Evolutionary conservation across 352 stramenopile species (phyloP).

Genomic region (Globisporangium polare): DNA sequence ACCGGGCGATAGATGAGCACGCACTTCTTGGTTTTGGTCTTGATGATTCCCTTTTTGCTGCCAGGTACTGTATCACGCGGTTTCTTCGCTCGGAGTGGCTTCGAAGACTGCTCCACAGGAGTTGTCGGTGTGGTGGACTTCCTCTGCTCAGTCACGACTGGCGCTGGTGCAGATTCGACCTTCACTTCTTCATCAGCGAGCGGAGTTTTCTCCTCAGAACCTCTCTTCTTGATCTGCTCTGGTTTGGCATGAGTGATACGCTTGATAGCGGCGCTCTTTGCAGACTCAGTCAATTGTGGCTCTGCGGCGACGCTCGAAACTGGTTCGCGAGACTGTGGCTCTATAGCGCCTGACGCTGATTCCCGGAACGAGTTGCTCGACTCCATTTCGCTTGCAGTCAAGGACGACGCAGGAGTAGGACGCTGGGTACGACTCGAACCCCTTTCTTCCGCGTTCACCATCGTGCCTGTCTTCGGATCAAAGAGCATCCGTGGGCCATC

Average conservation of each 20-base stretch:
- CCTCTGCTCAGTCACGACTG: background rate
- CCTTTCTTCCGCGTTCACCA: constrained; percentile 41
- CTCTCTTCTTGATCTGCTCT: background rate
- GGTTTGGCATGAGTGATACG: background rate
- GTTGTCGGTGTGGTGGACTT: background rate
- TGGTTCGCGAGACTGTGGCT: background rate
- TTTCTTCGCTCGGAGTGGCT: constrained; percentile 6
- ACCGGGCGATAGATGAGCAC: constrained; percentile 13
- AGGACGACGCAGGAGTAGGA: background rate
- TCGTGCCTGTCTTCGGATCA: constrained; percentile 57
- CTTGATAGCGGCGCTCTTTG: background rate
- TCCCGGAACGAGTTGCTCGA: background rate
- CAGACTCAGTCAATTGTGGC: background rate
- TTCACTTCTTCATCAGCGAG: background rate
- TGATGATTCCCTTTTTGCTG: constrained; percentile 5
- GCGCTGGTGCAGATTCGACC: background rate
- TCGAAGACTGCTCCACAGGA: background rate
- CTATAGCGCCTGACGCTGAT: background rate
- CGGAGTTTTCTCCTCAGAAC: background rate
- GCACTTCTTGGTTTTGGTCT: constrained; percentile 14
- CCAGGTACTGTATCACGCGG: background rate
- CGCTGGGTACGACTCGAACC: background rate
- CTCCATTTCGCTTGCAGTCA: background rate
- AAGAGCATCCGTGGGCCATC: constrained; percentile 60
- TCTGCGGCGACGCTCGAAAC: background rate